Conservation (phyloP, 31 red algal genomes). For the Porphyra umbilicalis region DNA sequence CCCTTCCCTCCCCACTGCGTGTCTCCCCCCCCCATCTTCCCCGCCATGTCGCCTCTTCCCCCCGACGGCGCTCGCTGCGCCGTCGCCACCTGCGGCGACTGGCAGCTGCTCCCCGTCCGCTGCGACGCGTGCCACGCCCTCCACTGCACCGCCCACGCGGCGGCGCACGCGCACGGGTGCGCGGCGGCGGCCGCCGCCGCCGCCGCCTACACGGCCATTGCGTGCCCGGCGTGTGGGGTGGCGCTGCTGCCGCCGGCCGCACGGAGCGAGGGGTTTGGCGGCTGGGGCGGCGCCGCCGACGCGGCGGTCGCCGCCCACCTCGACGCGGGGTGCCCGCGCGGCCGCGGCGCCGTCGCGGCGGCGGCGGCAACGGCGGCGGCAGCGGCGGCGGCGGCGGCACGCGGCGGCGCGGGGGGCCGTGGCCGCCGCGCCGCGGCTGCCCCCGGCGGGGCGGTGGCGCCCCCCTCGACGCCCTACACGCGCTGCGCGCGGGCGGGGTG, state of each 20-base stretch:
- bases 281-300: background rate
- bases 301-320: background rate
- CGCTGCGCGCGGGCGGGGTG: background rate
- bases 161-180: background rate
- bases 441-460: background rate
- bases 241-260: background rate
- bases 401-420: background rate
- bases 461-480: background rate
- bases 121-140: background rate
- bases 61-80: background rate
- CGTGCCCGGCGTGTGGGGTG: background rate
- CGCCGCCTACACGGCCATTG: background rate
- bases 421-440: background rate
- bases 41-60: background rate
- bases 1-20: background rate
- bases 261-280: background rate
- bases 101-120: background rate
- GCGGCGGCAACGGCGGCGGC: background rate
- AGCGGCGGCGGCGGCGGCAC: background rate
- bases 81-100: background rate
- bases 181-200: background rate
- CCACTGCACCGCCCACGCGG: background rate
- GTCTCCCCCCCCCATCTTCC: background rate
- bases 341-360: background rate
- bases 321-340: background rate